Percentiles rank a stretch among this genome's conserved stretches.
Conservation (phyloP, 495 filamentous ascomycete species). For the Copromyces sp. region DNA sequence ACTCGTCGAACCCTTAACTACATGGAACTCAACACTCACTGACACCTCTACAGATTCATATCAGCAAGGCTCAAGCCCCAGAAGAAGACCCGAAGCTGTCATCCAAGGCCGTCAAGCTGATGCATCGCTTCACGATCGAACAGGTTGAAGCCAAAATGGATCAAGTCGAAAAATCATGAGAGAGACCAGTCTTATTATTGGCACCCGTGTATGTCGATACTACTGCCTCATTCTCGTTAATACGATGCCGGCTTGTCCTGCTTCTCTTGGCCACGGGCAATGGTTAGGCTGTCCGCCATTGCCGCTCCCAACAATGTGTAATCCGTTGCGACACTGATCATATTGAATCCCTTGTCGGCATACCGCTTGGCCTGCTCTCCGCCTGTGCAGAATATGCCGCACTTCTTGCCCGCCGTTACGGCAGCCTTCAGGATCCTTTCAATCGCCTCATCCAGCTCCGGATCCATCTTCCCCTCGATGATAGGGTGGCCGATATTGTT, state of each 20-base stretch:
- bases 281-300: slow-evolving; percentile 32
- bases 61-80: slow-evolving; percentile 37
- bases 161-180: slow-evolving; percentile 39
- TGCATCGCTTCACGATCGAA: slow-evolving; percentile 68
- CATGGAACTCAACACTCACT: background rate
- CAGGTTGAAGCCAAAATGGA: slow-evolving; percentile 65
- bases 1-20: background rate
- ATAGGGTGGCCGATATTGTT: slow-evolving; percentile 69
- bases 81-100: slow-evolving; percentile 41
- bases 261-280: slow-evolving; percentile 34
- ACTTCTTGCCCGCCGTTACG: slow-evolving; percentile 56
- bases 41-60: slow-evolving; percentile 48
- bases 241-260: slow-evolving; percentile 25
- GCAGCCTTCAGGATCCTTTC: slow-evolving; percentile 52
- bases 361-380: slow-evolving; percentile 54
- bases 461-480: slow-evolving; percentile 47
- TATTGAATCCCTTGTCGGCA: slow-evolving; percentile 62
- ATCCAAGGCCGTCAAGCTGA: slow-evolving; percentile 61
- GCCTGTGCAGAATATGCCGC: slow-evolving; percentile 65
- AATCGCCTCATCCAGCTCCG: slow-evolving; percentile 59
- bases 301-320: slow-evolving; percentile 41
- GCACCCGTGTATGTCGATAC: background rate
- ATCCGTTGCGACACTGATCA: slow-evolving; percentile 60
- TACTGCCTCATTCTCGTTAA: slow-evolving; percentile 8
- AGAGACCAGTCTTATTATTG: background rate